A percentile compares a stretch with the other conserved stretches of the same genome.
Conservation (phyloP, 192 early-diverging fungal species). For the Backusella parvicylindrica region DNA sequence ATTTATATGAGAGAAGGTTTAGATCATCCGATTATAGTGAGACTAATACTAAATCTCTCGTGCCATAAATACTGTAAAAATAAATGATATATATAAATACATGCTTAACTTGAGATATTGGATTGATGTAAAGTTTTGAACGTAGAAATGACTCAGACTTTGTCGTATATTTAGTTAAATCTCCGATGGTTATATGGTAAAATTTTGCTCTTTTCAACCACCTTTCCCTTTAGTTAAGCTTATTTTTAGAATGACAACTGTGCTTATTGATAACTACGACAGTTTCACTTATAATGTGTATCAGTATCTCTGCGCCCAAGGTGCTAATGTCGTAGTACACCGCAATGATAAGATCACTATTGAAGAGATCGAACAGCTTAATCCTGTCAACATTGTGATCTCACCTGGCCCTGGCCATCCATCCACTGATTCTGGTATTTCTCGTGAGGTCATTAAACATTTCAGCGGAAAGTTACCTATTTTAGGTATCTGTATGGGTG, state of each 20-base stretch:
- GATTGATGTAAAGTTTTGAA: neutral
- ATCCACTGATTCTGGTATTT: slow-evolving; percentile 84
- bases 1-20: neutral
- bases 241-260: slow-evolving; percentile 46
- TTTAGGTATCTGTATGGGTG: slow-evolving; percentile 95
- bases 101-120: neutral
- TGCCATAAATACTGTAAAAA: neutral
- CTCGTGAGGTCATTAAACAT: slow-evolving; percentile 76
- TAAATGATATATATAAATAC: neutral
- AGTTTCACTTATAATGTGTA: slow-evolving; percentile 99
- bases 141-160: neutral
- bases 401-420: slow-evolving; percentile 98
- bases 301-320: slow-evolving; percentile 88
- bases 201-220: neutral
- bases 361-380: slow-evolving; percentile 73
- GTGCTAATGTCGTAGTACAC: slow-evolving; percentile 88
- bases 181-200: neutral
- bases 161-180: neutral
- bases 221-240: neutral
- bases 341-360: slow-evolving; percentile 94
- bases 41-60: neutral
- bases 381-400: slow-evolving; percentile 93
- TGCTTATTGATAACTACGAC: slow-evolving; percentile 99
- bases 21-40: neutral
- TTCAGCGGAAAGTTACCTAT: slow-evolving; percentile 96